phyloP scores from a whole-genome alignment of 129 eudicot species.

The Tagetes patula region DNA sequence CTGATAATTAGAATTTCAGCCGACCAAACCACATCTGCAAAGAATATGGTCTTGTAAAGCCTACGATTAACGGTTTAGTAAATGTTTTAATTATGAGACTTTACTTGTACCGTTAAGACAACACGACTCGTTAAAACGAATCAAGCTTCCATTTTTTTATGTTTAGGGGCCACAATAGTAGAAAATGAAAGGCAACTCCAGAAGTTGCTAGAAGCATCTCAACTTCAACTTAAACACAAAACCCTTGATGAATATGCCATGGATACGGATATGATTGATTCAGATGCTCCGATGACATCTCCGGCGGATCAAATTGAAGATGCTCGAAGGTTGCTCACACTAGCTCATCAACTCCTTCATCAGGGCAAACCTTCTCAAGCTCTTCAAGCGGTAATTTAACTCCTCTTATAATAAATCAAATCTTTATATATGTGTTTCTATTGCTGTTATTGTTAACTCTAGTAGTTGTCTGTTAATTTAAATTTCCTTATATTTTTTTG shows the following conservation, averaged over 20 bases:
- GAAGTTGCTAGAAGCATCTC: constrained; percentile 40
- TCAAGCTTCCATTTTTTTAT: too few relatives aligned
- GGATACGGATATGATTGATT: constrained; percentile 56
- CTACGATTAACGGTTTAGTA: too few relatives aligned
- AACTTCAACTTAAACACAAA: neutral
- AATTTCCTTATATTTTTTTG: too few relatives aligned
- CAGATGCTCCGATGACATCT: constrained; percentile 34
- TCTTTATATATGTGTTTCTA: neutral
- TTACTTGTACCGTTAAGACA: too few relatives aligned
- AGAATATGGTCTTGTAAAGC: too few relatives aligned
- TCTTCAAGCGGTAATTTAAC: constrained; percentile 66
- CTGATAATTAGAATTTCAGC: too few relatives aligned
- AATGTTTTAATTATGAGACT: too few relatives aligned
- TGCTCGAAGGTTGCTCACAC: constrained; percentile 38
- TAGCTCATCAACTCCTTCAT: constrained; percentile 64
- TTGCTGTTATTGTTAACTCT: neutral
- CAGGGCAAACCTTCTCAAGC: constrained; percentile 83
- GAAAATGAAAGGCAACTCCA: neutral
- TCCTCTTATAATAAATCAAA: neutral
- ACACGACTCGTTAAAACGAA: neutral
- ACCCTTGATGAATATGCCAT: constrained; percentile 39
- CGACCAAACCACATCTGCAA: too few relatives aligned
- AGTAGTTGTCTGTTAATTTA: too few relatives aligned
- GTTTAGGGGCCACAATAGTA: neutral
- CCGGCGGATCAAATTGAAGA: constrained; percentile 31